Evolutionary conservation across 148 eudicot genomes (phyloP).

Genomic region (Rhododendron ferrugineum): DNA sequence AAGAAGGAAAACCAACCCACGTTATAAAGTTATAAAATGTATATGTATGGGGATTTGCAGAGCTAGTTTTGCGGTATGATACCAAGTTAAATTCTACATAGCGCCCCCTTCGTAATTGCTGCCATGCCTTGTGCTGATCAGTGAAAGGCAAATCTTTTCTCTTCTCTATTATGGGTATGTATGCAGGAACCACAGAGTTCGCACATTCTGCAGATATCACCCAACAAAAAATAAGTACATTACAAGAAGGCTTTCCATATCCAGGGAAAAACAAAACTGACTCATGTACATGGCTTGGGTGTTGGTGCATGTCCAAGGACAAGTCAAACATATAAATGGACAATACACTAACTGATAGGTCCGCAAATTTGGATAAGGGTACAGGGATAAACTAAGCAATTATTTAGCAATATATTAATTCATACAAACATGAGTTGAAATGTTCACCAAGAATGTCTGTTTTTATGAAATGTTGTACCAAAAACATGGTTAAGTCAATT

Average conservation of each 20-base stretch:
- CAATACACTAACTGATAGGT: background rate
- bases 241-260: background rate
- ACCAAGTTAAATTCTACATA: slow-evolving; percentile 97
- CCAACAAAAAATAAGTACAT: background rate
- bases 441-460: background rate
- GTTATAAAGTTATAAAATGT: background rate
- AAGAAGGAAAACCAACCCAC: background rate
- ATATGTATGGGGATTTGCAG: background rate
- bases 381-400: background rate
- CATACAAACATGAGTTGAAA: background rate
- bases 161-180: slow-evolving; percentile 82
- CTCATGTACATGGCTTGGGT: background rate
- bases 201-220: slow-evolving; percentile 74
- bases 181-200: slow-evolving; percentile 85
- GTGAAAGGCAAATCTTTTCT: slow-evolving; percentile 84
- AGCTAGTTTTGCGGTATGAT: slow-evolving; percentile 8
- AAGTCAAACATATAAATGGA: background rate
- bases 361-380: background rate
- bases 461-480: background rate
- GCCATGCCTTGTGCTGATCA: slow-evolving; percentile 93
- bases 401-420: background rate
- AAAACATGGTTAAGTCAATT: background rate
- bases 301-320: background rate
- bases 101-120: slow-evolving; percentile 89
- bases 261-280: background rate